Base-by-base conservation (phyloP, 345 rosid genomes). In the Acer campestre region DNA sequence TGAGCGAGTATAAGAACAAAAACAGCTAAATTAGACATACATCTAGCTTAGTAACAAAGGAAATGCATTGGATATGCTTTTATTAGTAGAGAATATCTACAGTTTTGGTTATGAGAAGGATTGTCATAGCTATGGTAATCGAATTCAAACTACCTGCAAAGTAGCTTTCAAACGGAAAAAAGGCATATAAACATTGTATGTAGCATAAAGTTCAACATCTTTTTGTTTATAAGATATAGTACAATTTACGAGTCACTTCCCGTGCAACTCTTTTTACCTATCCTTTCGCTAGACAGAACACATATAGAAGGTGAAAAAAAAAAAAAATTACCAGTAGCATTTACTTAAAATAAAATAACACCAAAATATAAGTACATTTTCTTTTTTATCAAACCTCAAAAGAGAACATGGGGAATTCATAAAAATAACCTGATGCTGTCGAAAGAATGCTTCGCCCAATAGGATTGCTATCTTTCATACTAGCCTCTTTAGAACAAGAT, bases 401-500 rank as follows among this genome's bases (percentile, higher is more conserved):
- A 8, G 66, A 8, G 27, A 77, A 70, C 59, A 80, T 2, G 12
- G 3, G 61, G 46, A 0, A 64, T 58, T 17, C 12, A 64, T 66
- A 17, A 20, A 77, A 77, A 78, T 25, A 22, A 86, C 84, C 90
- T 79, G 86, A 76, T 62, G 74, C 58, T 22, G 81, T 58, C 10
- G 84, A 82, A 61, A 79, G 73, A 0, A 70, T 63, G 75, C 68
- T 77, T 70, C 82, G 87, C 61, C 73, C 75, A 4, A 68, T 75
- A 35, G 83, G 77, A 31, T 77, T 75, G 82, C 82, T 83, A 77
- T 87, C 87, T 48, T 87, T 89, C 73, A 86, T 69, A 81, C 83
- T 82, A 27, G 81, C 88, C 75, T 86, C 90, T 87, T 91, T 88
- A 56, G 87, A 62, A 69, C 84, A 89, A 71, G 97, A 92, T 56